Evolutionary conservation across 148 eudicot species (phyloP), one percentile per base, ranked within the genome.

Genomic region (Rhododendron griersonianum): DNA sequence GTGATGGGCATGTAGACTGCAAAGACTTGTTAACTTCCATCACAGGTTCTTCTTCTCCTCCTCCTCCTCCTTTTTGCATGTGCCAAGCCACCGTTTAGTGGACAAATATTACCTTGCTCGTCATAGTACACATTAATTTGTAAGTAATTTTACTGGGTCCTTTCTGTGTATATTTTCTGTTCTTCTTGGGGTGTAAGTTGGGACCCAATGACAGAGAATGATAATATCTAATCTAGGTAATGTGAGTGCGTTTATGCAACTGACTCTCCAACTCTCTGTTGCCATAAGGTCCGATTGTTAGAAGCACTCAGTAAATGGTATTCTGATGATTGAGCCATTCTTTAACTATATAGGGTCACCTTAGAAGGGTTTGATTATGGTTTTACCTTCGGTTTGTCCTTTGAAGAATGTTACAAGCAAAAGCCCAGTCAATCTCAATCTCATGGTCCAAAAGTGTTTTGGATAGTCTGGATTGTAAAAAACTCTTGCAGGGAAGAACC

Each of bases 1-100:
- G 99, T 82, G 93, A 95, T 85, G 95, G 93, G 53, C 94, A 88
- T 88, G 84, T 92, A 53, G 98, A 97, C 87, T 97, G 99, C 89
- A 89, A 47, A 74, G 89, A 95, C 87, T 80, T 95, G 93, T 84
- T 97, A 82, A 84, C 90, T 79, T 87, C 96, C 7, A 88, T 97
- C 45, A 97, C 99, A 90, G 99, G 98, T 97, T 61, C 79, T 83
- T 50, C 37, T 47, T 59, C 50, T 21, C 51, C 73, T 51, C n/a
- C 30, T 74, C 28, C 86, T 55, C 61, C 6, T 55, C 51, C 14
- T 75, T 6, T 30, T 13, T 51, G 81, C 69, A 75, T 75, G 67
- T 84, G 47, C 84, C 37, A 25, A 55, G 69, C 16, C 44, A 81
- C 69, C 69, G 19, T 81, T 55, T 35, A 33, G 21, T 33, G 1